phyloP scores from a whole-genome alignment of 176 grass and related monocot genomes.

The Carex kokanica region DNA sequence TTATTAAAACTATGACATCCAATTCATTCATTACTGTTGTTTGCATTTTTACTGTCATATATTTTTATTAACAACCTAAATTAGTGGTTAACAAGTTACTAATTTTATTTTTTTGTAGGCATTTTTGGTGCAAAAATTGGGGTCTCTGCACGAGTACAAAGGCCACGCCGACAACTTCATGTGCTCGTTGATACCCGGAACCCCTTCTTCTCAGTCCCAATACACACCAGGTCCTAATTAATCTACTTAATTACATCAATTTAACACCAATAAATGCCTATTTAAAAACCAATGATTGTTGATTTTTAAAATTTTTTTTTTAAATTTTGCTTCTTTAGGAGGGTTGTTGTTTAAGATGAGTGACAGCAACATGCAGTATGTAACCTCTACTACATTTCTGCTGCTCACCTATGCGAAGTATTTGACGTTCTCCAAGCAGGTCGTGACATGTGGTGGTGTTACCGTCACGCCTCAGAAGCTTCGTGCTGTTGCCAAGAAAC shows the following conservation, averaged over 20 bases:
- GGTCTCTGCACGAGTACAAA: slow-evolving; percentile 69
- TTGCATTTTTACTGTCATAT: background rate
- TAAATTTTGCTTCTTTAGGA: slow-evolving; percentile 20
- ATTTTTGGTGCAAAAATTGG: slow-evolving; percentile 77
- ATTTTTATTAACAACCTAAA: background rate
- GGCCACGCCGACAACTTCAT: slow-evolving; percentile 78
- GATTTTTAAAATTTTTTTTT: background rate
- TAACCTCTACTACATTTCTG: slow-evolving; percentile 87
- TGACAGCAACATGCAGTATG: slow-evolving; percentile 97
- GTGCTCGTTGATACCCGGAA: slow-evolving; percentile 82
- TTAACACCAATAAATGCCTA: background rate
- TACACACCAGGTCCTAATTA: slow-evolving; percentile 42
- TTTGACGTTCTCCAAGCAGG: slow-evolving; percentile 55
- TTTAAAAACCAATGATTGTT: background rate
- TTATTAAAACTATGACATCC: background rate
- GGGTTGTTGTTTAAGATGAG: slow-evolving; percentile 77
- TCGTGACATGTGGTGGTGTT: slow-evolving; percentile 53
- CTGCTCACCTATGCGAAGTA: slow-evolving; percentile 96
- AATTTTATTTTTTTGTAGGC: slow-evolving; percentile 29
- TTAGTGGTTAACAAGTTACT: background rate
- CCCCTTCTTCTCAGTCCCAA: slow-evolving; percentile 45
- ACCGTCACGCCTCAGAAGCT: slow-evolving; percentile 67
- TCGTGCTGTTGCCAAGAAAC: slow-evolving; percentile 53
- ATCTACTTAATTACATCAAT: background rate
- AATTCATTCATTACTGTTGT: background rate